Conservation (phyloP, 2,329 filamentous ascomycete genomes). For the Pseudogymnoascus sp. region DNA sequence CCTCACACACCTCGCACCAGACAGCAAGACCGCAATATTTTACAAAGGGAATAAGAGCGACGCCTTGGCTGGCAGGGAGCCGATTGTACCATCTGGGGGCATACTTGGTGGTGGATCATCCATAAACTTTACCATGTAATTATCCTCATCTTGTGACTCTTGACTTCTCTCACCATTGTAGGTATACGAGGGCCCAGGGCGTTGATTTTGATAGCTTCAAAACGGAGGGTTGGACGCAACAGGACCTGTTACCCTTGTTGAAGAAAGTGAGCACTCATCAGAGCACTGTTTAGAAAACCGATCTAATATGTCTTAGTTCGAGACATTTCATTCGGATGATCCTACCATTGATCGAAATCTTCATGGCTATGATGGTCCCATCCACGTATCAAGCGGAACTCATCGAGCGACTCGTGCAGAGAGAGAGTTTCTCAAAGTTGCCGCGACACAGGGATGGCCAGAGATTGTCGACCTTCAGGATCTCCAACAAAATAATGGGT, state of each 20-base stretch:
- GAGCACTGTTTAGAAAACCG: constrained; percentile 24
- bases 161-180: not conserved
- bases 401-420: constrained; percentile 34
- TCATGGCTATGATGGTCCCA: constrained; percentile 48
- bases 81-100: constrained; percentile 33
- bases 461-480: constrained; percentile 47
- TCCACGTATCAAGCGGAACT: constrained; percentile 45
- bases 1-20: constrained; percentile 38
- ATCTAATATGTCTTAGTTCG: constrained; percentile 28
- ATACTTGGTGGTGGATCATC: constrained; percentile 55
- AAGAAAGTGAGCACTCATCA: constrained; percentile 32
- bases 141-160: constrained; percentile 22
- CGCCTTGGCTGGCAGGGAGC: constrained; percentile 38
- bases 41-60: constrained; percentile 40
- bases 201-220: constrained; percentile 46
- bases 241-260: constrained; percentile 44
- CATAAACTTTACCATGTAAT: constrained; percentile 47
- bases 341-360: constrained; percentile 16
- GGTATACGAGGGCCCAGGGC: constrained; percentile 36
- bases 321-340: constrained; percentile 38
- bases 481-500: constrained; percentile 33
- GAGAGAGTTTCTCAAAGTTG: constrained; percentile 42
- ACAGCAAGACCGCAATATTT: constrained; percentile 41
- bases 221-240: constrained; percentile 40
- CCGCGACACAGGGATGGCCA: constrained; percentile 39